Conservation (phyloP, 331 rosid species). For the Pyrus hybrid region DNA sequence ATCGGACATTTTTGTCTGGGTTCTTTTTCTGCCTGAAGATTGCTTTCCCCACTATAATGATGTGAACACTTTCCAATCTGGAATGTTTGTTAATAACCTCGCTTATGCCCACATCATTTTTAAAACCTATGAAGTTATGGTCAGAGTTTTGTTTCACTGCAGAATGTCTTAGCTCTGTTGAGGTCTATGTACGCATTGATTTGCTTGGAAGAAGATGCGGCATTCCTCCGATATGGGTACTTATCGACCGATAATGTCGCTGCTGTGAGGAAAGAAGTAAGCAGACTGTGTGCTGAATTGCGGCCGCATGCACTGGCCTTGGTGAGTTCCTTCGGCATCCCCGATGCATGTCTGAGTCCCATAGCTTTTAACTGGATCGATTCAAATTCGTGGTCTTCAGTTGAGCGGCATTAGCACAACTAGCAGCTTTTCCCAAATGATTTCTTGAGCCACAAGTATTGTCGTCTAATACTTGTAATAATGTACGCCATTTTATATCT, state of each 20-base stretch:
- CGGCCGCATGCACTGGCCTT: slow-evolving; percentile 80
- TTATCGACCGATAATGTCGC: slow-evolving; percentile 49
- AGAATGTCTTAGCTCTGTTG: slow-evolving; percentile 54
- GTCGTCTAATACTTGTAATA: neutral
- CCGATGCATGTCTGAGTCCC: slow-evolving; percentile 82
- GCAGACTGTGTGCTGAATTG: slow-evolving; percentile 57
- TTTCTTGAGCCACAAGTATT: neutral
- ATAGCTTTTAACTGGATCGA: slow-evolving; percentile 82
- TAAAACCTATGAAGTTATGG: neutral
- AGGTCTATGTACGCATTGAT: slow-evolving; percentile 76
- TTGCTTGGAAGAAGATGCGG: slow-evolving; percentile 70
- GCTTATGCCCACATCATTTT: neutral
- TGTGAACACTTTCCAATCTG: neutral
- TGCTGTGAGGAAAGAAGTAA: slow-evolving; percentile 71
- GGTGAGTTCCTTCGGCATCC: slow-evolving; percentile 89
- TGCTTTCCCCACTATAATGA: neutral
- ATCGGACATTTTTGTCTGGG: no score
- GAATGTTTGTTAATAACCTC: neutral
- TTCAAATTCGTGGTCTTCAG: slow-evolving; percentile 72
- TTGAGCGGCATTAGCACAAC: slow-evolving; percentile 26
- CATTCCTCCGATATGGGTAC: slow-evolving; percentile 79
- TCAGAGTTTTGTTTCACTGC: slow-evolving; percentile 5
- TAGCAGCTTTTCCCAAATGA: neutral
- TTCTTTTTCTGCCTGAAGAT: neutral
- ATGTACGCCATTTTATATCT: neutral